A percentile compares a stretch with the other conserved stretches of the same genome.
Conservation (phyloP, 495 filamentous ascomycete genomes). For the Immersiella caudata region DNA sequence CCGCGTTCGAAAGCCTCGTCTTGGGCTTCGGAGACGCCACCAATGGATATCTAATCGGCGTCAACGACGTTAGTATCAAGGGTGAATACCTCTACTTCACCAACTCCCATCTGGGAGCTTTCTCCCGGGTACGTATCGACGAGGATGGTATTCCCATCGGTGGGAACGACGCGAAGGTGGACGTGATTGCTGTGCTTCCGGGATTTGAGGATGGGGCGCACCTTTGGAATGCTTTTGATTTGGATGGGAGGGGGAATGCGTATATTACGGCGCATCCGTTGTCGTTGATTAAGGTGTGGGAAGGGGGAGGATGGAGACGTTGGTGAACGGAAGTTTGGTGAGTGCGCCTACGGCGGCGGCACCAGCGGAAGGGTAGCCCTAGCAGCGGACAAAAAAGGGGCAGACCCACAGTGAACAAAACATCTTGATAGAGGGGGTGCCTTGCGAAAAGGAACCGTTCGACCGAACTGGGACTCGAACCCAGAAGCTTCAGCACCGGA, state of each 20-base stretch:
- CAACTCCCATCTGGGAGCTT: conserved; percentile 40
- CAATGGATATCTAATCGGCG: conserved; percentile 32
- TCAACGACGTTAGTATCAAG: conserved; percentile 41
- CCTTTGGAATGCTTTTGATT: conserved; percentile 39
- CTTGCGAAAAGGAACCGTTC: too few species aligned
- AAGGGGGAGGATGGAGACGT: not conserved
- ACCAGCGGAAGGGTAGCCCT: not conserved
- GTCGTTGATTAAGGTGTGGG: conserved; percentile 33
- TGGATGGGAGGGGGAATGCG: conserved; percentile 34
- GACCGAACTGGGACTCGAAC: too few species aligned
- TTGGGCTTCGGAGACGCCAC: not conserved
- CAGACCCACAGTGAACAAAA: too few species aligned
- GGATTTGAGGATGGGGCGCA: conserved; percentile 5
- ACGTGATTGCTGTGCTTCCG: not conserved
- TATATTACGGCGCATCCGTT: conserved; percentile 37
- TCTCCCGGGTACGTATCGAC: conserved; percentile 37
- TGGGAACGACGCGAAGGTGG: conserved; percentile 9
- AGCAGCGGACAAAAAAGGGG: too few species aligned
- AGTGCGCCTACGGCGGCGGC: not conserved
- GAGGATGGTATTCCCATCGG: conserved; percentile 31
- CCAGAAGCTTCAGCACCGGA: too few species aligned
- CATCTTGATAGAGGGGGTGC: too few species aligned
- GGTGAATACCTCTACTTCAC: conserved; percentile 44
- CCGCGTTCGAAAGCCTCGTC: conserved; percentile 15
- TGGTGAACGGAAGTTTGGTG: not conserved